Base-by-base conservation (phyloP, 148 eudicot genomes). In the Mesembryanthemum crystallinum region DNA sequence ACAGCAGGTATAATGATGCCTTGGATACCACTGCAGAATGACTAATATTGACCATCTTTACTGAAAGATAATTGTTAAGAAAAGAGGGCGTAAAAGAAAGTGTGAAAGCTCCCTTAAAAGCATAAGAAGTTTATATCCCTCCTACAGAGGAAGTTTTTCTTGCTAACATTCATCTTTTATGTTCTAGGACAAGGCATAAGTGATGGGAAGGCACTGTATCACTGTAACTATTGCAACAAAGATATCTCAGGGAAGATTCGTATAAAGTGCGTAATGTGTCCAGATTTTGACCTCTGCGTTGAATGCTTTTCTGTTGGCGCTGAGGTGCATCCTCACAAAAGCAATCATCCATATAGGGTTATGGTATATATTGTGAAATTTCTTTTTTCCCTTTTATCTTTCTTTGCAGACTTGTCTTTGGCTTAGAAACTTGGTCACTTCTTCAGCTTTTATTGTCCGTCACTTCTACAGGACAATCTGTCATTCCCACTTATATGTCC, bases 221-320 rank as follows among this genome's bases (percentile, higher is more conserved):
- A 95, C 76, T 95, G 98, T 75, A 95, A 95, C 64, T 95, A 95
- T 82, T 95, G 98, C 89, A 89, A 87, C 86, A 95, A 90, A 85
- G 98, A 95, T 82, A 90, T 92, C 45, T 83, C 97, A 42, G 98
- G 96, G 66, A 90, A 81, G 79, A 86, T 90, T 69, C 91, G 97
- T 71, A 89, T 95, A 32, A 95, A 95, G 85, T 95, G 98, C 72
- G 94, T 68, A 39, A 69, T 82, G 24, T 95, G 98, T 84, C 82
- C 98, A 63, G 96, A 95, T 85, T 95, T 92, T 85, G 98, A 95
- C 81, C 89, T 92, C 43, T 95, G 98, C 72, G 65, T 92, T 64
- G 98, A 95, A 84, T 95, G 98, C 86, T 90, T 90, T 83, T 92
- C 97, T 71, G 97, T 95, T 35, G 98, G 98, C 76, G 97, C 91